Evolutionary conservation across 331 rosid genomes (phyloP), one percentile per base, ranked within the genome.

Genomic region (Acacia concinna): DNA sequence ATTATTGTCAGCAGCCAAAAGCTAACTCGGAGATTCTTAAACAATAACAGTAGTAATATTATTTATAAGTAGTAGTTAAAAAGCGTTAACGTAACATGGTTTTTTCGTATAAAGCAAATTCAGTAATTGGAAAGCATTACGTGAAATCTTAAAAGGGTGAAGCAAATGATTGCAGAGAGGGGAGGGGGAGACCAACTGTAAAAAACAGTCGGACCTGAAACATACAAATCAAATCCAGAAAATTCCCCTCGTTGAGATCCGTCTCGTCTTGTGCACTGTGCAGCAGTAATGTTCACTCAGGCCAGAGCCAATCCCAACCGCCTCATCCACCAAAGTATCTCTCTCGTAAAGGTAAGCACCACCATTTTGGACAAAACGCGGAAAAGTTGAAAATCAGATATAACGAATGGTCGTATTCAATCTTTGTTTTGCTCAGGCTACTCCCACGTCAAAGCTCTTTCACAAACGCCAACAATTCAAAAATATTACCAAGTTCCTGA

Each of bases 301-400:
- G 44, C 40, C 18, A 41, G n/a, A 65, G 6, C 54, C 54, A 31
- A 73, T 78, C 62, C 78, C 84, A 34, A 40, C 76, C 63, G 27
- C 47, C 31, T 46, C 81, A 73, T 67, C 79, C 56, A 82, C 84
- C 81, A 76, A 83, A 77, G 81, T 77, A 81, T 73, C 85, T 77
- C 85, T 40, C 81, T 86, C 79, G 63, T 84, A 69, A 86, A 83
- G 77, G 73, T 51, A 54, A 63, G 64, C 54, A 79, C 85, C 88
- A 86, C 84, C 81, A 63, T 69, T 82, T 81, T 79, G 32, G 89
- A 85, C 88, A 82, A 83, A 72, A 59, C 78, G 57, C 31, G 43
- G 25, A 44, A 77, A 57, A 79, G 71, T 27, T 68, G 81, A 32
- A 38, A 68, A 70, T 51, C 62, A 83, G 75, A 76, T 32, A 60